Conservation (phyloP, 2,329 filamentous ascomycete genomes). For the Diplodia sapinea region DNA sequence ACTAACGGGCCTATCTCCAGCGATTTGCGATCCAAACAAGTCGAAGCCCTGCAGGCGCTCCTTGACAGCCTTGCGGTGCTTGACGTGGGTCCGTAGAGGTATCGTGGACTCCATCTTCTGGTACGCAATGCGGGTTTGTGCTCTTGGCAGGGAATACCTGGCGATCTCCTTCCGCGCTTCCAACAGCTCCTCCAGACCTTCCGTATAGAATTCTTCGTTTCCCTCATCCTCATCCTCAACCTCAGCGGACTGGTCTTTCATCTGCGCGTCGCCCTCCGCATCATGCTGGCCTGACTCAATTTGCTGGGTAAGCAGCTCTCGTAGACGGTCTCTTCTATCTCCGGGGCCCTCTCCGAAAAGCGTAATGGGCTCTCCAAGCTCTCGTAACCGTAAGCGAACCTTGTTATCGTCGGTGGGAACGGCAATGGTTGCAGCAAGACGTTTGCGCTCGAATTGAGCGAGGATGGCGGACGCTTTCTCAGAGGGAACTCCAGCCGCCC, state of each 20-base stretch:
- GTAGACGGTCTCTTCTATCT: slow-evolving; percentile 84
- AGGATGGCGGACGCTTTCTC: slow-evolving; percentile 86
- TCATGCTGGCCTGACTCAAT: slow-evolving; percentile 64
- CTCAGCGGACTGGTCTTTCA: slow-evolving; percentile 49
- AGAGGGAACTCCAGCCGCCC: slow-evolving; percentile 69
- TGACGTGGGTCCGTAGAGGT: slow-evolving; percentile 85
- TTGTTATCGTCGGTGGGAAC: slow-evolving; percentile 93
- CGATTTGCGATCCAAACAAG: slow-evolving; percentile 90
- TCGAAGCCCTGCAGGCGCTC: slow-evolving; percentile 83
- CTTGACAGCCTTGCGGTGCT: slow-evolving; percentile 88
- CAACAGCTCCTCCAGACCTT: slow-evolving; percentile 75
- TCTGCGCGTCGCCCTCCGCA: slow-evolving; percentile 61
- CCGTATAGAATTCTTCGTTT: slow-evolving; percentile 89
- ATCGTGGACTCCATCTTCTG: slow-evolving; percentile 84
- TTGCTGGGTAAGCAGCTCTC: slow-evolving; percentile 77
- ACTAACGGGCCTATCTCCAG: slow-evolving; percentile 87
- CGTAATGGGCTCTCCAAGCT: slow-evolving; percentile 91
- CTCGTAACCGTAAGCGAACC: slow-evolving; percentile 79
- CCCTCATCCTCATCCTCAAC: slow-evolving; percentile 64
- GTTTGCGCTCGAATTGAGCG: slow-evolving; percentile 88
- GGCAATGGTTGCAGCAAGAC: slow-evolving; percentile 83
- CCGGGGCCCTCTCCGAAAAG: slow-evolving; percentile 89
- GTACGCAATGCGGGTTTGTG: slow-evolving; percentile 75
- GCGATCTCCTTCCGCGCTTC: slow-evolving; percentile 80
- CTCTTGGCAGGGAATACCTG: slow-evolving; percentile 79